Percentiles rank a stretch among this genome's conserved stretches.
Conservation (phyloP, 148 eudicot genomes). For the Fagopyrum tataricum region DNA sequence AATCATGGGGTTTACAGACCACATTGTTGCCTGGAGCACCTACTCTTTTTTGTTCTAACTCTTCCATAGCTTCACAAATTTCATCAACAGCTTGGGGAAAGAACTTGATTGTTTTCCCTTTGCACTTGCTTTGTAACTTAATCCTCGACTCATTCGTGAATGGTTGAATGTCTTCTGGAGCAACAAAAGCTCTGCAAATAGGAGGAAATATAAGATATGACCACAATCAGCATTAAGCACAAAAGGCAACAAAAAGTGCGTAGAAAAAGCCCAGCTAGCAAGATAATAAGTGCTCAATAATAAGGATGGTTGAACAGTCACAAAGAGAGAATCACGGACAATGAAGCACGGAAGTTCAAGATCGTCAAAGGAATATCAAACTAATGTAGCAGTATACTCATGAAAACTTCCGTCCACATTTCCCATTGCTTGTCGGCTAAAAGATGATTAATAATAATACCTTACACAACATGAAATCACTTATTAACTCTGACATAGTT, state of each 20-base stretch:
- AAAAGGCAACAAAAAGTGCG: neutral
- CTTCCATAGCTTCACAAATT: constrained; percentile 73
- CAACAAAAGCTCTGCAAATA: constrained; percentile 77
- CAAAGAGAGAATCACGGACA: neutral
- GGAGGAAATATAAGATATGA: neutral
- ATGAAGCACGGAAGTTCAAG: neutral
- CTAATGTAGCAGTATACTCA: neutral
- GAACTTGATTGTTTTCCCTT: constrained; percentile 63
- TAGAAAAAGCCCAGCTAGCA: neutral
- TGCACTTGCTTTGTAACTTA: constrained; percentile 52
- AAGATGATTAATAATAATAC: too few species aligned
- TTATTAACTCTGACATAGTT: neutral
- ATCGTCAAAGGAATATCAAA: neutral
- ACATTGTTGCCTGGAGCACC: constrained; percentile 15
- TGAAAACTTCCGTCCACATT: neutral
- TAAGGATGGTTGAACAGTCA: neutral
- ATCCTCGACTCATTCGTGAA: constrained; percentile 69
- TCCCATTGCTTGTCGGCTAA: neutral
- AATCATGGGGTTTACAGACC: constrained; percentile 22
- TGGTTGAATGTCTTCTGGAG: constrained; percentile 71
- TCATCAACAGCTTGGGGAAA: constrained; percentile 81
- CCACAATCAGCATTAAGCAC: neutral
- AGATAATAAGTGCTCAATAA: neutral
- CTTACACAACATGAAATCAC: too few species aligned
- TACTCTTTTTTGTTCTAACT: constrained; percentile 26